Conservation (phyloP, 2,329 filamentous ascomycete genomes). For the Periconia sp. region DNA sequence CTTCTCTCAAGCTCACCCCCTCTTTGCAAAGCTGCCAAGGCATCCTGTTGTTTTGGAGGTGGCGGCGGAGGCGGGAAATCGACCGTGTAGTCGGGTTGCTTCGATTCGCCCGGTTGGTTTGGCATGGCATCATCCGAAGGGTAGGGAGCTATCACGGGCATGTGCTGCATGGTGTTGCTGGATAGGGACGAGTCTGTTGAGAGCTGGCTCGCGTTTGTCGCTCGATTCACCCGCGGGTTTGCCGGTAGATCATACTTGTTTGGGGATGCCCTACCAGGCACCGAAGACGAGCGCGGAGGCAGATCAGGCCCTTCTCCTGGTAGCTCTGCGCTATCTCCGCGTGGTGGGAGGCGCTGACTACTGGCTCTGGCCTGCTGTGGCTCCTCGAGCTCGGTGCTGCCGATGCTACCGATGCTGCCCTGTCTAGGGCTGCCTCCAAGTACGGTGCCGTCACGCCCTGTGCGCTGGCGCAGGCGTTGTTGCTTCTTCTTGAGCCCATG, state of each 20-base stretch:
- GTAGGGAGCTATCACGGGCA: slow-evolving; percentile 76
- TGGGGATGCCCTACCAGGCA: slow-evolving; percentile 52
- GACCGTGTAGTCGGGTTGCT: slow-evolving; percentile 54
- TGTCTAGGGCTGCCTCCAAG: slow-evolving; percentile 49
- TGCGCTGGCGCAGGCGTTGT: slow-evolving; percentile 74
- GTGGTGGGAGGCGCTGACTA: slow-evolving; percentile 49
- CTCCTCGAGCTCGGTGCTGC: slow-evolving; percentile 47
- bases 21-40: slow-evolving; percentile 86
- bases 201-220: slow-evolving; percentile 38
- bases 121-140: slow-evolving; percentile 65
- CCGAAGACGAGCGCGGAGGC: slow-evolving; percentile 56
- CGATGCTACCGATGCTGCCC: slow-evolving; percentile 40
- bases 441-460: slow-evolving; percentile 54
- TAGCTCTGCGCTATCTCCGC: slow-evolving; percentile 50
- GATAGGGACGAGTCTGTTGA: slow-evolving; percentile 67
- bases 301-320: slow-evolving; percentile 47
- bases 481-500: slow-evolving; percentile 98
- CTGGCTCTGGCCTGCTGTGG: slow-evolving; percentile 46
- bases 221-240: slow-evolving; percentile 40
- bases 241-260: slow-evolving; percentile 49
- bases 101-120: slow-evolving; percentile 35
- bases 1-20: slow-evolving; percentile 91
- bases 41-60: slow-evolving; percentile 84
- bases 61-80: slow-evolving; percentile 77
- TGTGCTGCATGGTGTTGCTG: slow-evolving; percentile 77